Conservation (phyloP, 2,329 filamentous ascomycete species). For the Pseudogymnoascus sp. region DNA sequence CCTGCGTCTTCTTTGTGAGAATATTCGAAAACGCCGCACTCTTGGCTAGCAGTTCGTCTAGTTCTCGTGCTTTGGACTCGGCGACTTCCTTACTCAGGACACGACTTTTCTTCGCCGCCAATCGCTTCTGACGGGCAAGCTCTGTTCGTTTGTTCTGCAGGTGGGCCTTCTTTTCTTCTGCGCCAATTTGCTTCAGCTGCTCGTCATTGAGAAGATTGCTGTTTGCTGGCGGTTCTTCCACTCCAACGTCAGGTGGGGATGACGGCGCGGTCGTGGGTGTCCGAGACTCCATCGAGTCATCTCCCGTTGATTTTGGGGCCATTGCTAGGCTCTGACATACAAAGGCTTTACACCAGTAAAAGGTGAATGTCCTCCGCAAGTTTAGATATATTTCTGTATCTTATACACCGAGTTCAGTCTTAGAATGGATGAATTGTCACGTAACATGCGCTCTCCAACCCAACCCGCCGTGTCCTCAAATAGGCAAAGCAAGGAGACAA, state of each 20-base stretch:
- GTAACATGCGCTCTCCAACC: background rate
- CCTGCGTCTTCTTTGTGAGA: conserved; percentile 55
- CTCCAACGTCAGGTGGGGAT: background rate
- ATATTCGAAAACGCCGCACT: conserved; percentile 56
- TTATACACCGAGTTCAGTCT: background rate
- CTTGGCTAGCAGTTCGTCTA: conserved; percentile 52
- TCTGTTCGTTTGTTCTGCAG: conserved; percentile 42
- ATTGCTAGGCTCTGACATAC: background rate
- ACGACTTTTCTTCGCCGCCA: conserved; percentile 39
- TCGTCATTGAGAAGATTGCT: conserved; percentile 19
- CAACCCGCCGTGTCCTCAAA: background rate
- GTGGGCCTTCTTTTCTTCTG: conserved; percentile 40
- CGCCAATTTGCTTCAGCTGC: conserved; percentile 19
- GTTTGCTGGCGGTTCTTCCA: background rate
- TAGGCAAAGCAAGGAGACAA: background rate
- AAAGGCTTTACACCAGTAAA: background rate
- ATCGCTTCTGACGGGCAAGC: conserved; percentile 22
- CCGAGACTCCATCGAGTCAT: conserved; percentile 5
- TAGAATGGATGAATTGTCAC: background rate
- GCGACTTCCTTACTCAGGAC: conserved; percentile 44
- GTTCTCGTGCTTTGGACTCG: conserved; percentile 49
- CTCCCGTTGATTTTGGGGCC: background rate
- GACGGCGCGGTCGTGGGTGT: conserved; percentile 9
- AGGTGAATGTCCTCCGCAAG: background rate
- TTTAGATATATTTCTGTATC: background rate